Conservation (phyloP, 2,329 filamentous ascomycete species). For the Pseudogymnoascus sp. region DNA sequence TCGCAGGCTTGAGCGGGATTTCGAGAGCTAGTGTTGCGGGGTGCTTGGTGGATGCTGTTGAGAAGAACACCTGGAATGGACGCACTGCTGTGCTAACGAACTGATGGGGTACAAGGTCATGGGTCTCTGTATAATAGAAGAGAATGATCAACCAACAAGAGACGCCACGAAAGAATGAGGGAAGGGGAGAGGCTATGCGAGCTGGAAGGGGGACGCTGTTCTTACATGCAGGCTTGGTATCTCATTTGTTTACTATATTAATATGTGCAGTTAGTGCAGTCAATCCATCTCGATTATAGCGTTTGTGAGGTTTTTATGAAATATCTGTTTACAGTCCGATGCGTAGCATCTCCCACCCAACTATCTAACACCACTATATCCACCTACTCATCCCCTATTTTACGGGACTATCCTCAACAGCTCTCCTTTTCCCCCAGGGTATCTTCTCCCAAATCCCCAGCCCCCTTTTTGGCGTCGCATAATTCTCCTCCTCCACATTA, state of each 20-base stretch:
- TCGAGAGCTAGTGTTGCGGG: slow-evolving; percentile 33
- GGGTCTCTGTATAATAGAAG: background rate
- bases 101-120: slow-evolving; percentile 15
- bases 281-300: background rate
- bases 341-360: background rate
- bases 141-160: background rate
- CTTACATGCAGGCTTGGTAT: background rate
- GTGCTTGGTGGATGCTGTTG: slow-evolving; percentile 38
- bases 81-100: slow-evolving; percentile 40
- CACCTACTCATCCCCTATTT: background rate
- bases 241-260: background rate
- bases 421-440: background rate
- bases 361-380: background rate
- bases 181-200: background rate
- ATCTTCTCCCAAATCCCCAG: background rate
- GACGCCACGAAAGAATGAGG: background rate
- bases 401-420: background rate
- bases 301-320: background rate
- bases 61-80: slow-evolving; percentile 34
- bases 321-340: background rate
- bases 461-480: slow-evolving; percentile 21
- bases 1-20: slow-evolving; percentile 10
- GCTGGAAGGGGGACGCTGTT: background rate
- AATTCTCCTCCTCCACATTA: slow-evolving; percentile 67
- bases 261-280: background rate